Conservation (phyloP, 2,329 filamentous ascomycete genomes). For the Fusarium udum region DNA sequence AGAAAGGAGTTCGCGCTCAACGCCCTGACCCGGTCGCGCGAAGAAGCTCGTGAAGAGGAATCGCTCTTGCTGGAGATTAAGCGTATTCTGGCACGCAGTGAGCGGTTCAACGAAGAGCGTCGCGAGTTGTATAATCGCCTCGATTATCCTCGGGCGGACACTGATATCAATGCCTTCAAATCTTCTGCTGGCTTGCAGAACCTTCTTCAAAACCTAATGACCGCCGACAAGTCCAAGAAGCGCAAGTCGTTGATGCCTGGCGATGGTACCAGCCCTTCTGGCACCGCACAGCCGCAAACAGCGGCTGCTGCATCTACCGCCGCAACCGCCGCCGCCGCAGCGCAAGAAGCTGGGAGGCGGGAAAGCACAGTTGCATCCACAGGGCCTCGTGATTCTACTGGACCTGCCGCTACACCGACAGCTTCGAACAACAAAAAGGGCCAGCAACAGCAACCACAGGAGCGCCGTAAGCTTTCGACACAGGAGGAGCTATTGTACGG, state of each 20-base stretch:
- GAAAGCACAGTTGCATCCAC: slow-evolving; percentile 63
- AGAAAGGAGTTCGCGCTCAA: slow-evolving; percentile 88
- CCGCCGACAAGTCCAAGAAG: slow-evolving; percentile 89
- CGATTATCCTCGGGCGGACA: slow-evolving; percentile 77
- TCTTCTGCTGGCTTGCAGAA: slow-evolving; percentile 81
- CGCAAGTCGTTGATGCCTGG: slow-evolving; percentile 74
- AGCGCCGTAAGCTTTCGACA: slow-evolving; percentile 76
- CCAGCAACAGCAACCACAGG: slow-evolving; percentile 47
- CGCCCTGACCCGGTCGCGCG: slow-evolving; percentile 79
- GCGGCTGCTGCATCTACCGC: slow-evolving; percentile 26
- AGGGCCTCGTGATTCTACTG: slow-evolving; percentile 48
- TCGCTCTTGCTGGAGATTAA: slow-evolving; percentile 89
- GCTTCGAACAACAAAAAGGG: slow-evolving; percentile 61
- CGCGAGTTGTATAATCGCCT: slow-evolving; percentile 87
- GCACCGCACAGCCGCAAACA: slow-evolving; percentile 48
- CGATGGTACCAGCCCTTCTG: slow-evolving; percentile 61
- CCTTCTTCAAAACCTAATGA: slow-evolving; percentile 83
- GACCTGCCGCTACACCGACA: slow-evolving; percentile 47
- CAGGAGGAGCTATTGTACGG: slow-evolving; percentile 84
- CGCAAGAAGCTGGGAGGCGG: slow-evolving; percentile 55
- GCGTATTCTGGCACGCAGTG: slow-evolving; percentile 86
- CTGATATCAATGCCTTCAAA: slow-evolving; percentile 81
- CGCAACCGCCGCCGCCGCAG: slow-evolving; percentile 37
- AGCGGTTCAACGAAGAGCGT: slow-evolving; percentile 87
- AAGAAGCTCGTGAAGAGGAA: slow-evolving; percentile 93